These are phyloP conservation scores for Carex sylvatica DNA, from an alignment of 202 grass and related monocot species.

Conservation along the genomic window DNA sequence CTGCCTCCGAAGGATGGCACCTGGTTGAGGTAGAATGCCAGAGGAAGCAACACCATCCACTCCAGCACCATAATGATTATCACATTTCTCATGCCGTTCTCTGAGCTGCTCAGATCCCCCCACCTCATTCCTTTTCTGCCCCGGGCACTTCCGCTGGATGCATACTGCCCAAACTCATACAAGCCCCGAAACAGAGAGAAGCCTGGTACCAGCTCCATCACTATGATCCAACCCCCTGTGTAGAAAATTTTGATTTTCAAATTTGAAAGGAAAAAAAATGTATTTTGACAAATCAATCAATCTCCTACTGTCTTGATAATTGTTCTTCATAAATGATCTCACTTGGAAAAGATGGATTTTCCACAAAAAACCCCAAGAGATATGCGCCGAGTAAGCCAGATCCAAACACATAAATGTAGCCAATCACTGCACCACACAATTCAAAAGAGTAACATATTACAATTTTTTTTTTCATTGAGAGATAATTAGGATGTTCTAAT, in stretches of 20 bases:
- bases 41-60: conserved; percentile 55
- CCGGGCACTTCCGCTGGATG: conserved; percentile 46
- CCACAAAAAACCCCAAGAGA: conserved; percentile 73
- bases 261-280: neutral
- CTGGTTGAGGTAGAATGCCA: conserved; percentile 66
- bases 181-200: conserved; percentile 76
- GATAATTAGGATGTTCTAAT: neutral
- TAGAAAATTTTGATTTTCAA: conserved; percentile 5
- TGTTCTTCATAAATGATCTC: conserved; percentile 23
- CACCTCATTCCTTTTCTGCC: conserved; percentile 61
- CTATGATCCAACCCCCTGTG: conserved; percentile 64
- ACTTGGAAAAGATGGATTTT: conserved; percentile 74
- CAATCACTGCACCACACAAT: conserved; percentile 49
- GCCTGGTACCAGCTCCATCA: conserved; percentile 79
- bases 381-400: conserved; percentile 64
- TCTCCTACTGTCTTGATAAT: neutral
- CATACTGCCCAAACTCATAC: conserved; percentile 69
- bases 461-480: neutral
- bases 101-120: conserved; percentile 42
- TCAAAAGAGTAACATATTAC: conserved; percentile 1
- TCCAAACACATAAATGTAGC: conserved; percentile 89
- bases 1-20: conserved; percentile 38
- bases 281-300: neutral
- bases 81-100: conserved; percentile 58
- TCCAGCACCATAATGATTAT: conserved; percentile 80